These are phyloP conservation scores for Colletotrichum sp. DNA, from an alignment of 2,329 filamentous ascomycete genomes.

Conservation along the genomic window DNA sequence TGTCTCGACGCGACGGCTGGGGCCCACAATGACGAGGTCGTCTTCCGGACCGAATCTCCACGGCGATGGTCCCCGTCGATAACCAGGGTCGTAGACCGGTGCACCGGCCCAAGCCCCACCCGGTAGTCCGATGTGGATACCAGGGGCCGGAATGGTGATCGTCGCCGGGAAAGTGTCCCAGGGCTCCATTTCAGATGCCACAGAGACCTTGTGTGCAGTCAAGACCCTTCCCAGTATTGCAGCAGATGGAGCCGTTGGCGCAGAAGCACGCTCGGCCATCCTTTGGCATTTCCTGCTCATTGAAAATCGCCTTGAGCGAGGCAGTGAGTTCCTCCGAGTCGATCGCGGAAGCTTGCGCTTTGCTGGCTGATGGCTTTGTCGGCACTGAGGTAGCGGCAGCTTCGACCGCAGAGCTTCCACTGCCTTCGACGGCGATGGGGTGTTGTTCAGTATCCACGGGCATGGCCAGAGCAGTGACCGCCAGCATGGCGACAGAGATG, in stretches of 20 bases:
- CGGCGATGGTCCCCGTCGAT: not conserved
- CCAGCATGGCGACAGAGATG: not conserved
- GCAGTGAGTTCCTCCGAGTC: not conserved
- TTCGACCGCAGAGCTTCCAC: not conserved
- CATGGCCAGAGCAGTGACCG: not conserved
- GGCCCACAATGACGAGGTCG: not conserved
- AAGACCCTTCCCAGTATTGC: conserved; percentile 23
- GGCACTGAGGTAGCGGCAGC: not conserved
- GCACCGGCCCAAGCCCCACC: not conserved
- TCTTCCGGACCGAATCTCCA: not conserved
- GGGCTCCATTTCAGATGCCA: conserved; percentile 25
- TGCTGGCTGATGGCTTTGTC: not conserved
- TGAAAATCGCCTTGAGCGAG: not conserved
- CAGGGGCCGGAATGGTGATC: not conserved
- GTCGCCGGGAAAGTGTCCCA: not conserved
- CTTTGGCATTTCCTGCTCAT: not conserved
- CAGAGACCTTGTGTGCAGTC: conserved; percentile 33
- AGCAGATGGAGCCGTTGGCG: conserved; percentile 31
- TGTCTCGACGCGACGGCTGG: not conserved
- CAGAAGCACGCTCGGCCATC: conserved; percentile 29
- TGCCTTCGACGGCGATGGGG: not conserved
- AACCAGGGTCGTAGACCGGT: not conserved
- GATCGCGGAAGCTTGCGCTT: not conserved
- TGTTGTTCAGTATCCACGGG: conserved; percentile 5
- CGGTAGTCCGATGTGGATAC: not conserved